Evolutionary conservation across 2,329 filamentous ascomycete species (phyloP).

Genomic region (Cercospora canescens): DNA sequence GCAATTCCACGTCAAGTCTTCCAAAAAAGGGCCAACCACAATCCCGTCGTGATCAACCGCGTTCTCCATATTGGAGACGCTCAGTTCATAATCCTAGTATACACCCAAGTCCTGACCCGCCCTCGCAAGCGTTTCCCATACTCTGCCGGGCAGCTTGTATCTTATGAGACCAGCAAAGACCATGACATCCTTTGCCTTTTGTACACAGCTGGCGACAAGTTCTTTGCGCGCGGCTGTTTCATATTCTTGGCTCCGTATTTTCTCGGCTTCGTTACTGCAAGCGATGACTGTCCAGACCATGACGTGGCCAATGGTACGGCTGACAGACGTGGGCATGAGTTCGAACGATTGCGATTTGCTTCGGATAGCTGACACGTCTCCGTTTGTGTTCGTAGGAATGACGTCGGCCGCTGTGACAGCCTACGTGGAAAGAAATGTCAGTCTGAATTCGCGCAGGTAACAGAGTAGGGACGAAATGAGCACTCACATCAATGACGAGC

Average conservation of each 20-base stretch:
- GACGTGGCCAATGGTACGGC: slow-evolving; percentile 85
- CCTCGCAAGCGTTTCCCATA: slow-evolving; percentile 85
- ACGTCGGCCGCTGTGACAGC: slow-evolving; percentile 60
- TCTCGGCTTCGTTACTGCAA: slow-evolving; percentile 75
- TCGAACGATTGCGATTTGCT: slow-evolving; percentile 79
- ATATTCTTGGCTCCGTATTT: slow-evolving; percentile 69
- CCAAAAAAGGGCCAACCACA: not conserved
- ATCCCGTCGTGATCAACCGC: not conserved
- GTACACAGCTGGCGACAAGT: slow-evolving; percentile 70
- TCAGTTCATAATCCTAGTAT: slow-evolving; percentile 25
- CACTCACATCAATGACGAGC: slow-evolving; percentile 64
- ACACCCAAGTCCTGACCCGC: slow-evolving; percentile 66
- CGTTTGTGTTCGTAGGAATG: slow-evolving; percentile 72
- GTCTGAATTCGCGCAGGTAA: not conserved
- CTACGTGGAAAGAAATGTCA: slow-evolving; percentile 3
- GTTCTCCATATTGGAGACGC: not conserved
- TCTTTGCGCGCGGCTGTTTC: slow-evolving; percentile 53
- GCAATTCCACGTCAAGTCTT: not conserved
- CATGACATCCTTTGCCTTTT: slow-evolving; percentile 85
- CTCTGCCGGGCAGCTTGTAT: slow-evolving; percentile 81
- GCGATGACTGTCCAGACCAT: slow-evolving; percentile 92
- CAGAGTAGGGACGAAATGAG: not conserved
- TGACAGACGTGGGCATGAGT: slow-evolving; percentile 73
- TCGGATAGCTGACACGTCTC: slow-evolving; percentile 78
- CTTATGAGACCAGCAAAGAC: slow-evolving; percentile 90